phyloP scores from a whole-genome alignment of 2,329 filamentous ascomycete species.

The Pseudogymnoascus sp. region DNA sequence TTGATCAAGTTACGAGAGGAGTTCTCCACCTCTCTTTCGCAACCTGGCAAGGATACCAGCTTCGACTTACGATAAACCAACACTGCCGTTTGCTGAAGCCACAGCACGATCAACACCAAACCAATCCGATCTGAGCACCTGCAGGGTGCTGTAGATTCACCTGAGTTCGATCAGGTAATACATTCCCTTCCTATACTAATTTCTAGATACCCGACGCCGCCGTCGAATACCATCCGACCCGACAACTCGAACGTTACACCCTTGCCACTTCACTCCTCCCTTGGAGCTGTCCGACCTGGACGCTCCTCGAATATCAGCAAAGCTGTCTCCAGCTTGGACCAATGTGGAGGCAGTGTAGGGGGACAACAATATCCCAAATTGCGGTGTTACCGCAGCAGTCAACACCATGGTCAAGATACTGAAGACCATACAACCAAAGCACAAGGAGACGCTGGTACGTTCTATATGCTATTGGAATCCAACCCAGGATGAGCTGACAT shows the following conservation, averaged over 20 bases:
- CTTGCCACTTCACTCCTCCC: constrained; percentile 3
- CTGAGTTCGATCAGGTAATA: constrained; percentile 5
- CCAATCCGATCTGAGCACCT: neutral
- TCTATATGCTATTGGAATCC: neutral
- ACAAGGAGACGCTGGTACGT: constrained; percentile 59
- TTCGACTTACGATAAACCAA: constrained; percentile 11
- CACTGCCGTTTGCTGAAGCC: constrained; percentile 9
- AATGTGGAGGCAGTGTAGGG: constrained; percentile 44
- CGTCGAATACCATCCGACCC: neutral
- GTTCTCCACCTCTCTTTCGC: constrained; percentile 28
- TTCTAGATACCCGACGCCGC: constrained; percentile 1
- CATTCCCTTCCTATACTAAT: constrained; percentile 3
- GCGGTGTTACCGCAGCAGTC: constrained; percentile 53
- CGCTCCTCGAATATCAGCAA: constrained; percentile 27
- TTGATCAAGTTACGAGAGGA: constrained; percentile 25
- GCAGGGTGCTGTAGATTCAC: constrained; percentile 1
- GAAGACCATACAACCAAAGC: constrained; percentile 60
- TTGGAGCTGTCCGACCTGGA: constrained; percentile 29
- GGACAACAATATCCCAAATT: constrained; percentile 28
- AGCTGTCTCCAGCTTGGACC: constrained; percentile 24
- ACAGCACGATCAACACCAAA: neutral
- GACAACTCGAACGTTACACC: constrained; percentile 1
- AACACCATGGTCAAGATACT: constrained; percentile 62
- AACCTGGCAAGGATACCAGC: constrained; percentile 6
- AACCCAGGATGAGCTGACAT: constrained; percentile 17